These are phyloP conservation scores for Trichophyton verrucosum DNA, from an alignment of 2,329 filamentous ascomycete genomes.

Conservation along the genomic window DNA sequence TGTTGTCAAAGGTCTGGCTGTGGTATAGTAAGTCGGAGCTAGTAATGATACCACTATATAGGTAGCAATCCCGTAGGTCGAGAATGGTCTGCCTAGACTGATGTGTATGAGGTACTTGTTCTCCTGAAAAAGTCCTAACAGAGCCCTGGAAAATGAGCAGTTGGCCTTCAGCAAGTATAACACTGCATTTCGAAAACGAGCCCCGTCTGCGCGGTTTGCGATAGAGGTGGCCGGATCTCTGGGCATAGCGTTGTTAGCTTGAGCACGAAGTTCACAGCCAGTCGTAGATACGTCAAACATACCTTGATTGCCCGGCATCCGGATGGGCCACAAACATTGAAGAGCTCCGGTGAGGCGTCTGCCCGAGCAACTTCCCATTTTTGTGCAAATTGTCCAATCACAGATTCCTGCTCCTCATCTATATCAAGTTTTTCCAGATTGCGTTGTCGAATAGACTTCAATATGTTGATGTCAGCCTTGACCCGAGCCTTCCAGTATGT, in stretches of 20 bases:
- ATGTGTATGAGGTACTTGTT: constrained; percentile 47
- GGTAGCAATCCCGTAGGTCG: constrained; percentile 50
- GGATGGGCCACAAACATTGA: constrained; percentile 55
- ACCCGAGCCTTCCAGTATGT: constrained; percentile 51
- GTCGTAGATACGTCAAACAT: constrained; percentile 9
- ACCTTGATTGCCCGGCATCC: constrained; percentile 48
- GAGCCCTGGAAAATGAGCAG: constrained; percentile 51
- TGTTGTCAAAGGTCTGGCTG: constrained; percentile 52
- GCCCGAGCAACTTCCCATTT: constrained; percentile 58
- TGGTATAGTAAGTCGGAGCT: constrained; percentile 51
- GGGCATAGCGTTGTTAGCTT: neutral
- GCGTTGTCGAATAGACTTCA: constrained; percentile 44
- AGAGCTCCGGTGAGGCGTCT: constrained; percentile 50
- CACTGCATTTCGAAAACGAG: constrained; percentile 49
- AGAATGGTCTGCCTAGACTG: constrained; percentile 49
- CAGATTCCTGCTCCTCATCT: constrained; percentile 53
- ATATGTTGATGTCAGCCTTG: constrained; percentile 44
- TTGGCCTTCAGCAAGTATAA: constrained; percentile 48
- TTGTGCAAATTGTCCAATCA: constrained; percentile 52
- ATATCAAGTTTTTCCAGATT: constrained; percentile 51
- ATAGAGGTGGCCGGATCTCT: constrained; percentile 48
- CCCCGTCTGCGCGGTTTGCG: constrained; percentile 51
- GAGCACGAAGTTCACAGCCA: neutral
- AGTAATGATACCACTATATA: constrained; percentile 52
- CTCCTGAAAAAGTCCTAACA: constrained; percentile 43